A percentile compares a stretch with the other conserved stretches of the same genome.
These are phyloP conservation scores for Huntiella moniliformis DNA, from an alignment of 2,329 filamentous ascomycete genomes.

Conservation along the genomic window DNA sequence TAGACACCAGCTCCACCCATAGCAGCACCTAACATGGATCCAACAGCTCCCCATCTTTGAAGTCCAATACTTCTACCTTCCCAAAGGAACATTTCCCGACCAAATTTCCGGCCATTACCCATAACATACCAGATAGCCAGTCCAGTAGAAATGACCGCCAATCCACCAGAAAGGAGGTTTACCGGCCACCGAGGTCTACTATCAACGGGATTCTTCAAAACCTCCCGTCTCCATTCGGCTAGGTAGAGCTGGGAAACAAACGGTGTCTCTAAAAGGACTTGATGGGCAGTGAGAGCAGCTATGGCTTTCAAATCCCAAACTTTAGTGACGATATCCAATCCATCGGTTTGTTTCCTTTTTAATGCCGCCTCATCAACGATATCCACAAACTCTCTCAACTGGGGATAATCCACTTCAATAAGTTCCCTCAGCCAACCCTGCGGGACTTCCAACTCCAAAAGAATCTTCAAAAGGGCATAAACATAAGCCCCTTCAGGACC, in stretches of 20 bases:
- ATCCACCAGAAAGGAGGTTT: slow-evolving; percentile 15
- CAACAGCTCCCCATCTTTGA: slow-evolving; percentile 25
- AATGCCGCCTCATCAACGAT: slow-evolving; percentile 1
- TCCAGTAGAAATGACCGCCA: slow-evolving; percentile 13
- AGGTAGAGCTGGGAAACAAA: slow-evolving; percentile 17
- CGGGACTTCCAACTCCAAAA: slow-evolving; percentile 34
- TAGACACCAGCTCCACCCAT: slow-evolving; percentile 6
- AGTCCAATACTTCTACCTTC: too few species aligned
- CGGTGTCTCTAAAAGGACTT: slow-evolving; percentile 18
- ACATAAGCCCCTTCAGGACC: slow-evolving; percentile 53
- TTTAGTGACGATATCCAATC: background rate
- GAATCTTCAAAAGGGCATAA: slow-evolving; percentile 60
- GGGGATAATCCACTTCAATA: slow-evolving; percentile 15
- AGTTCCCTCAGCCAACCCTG: slow-evolving; percentile 23
- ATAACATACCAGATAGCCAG: too few species aligned
- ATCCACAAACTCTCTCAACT: slow-evolving; percentile 13
- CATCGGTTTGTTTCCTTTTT: background rate
- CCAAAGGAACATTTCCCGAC: too few species aligned
- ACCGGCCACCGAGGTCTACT: slow-evolving; percentile 1
- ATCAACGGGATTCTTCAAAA: slow-evolving; percentile 1
- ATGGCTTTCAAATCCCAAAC: slow-evolving; percentile 14
- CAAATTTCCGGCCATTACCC: too few species aligned
- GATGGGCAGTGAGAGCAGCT: slow-evolving; percentile 16
- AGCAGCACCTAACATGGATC: slow-evolving; percentile 23
- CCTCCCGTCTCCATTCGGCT: slow-evolving; percentile 17